Conservation (phyloP, 2,329 filamentous ascomycete genomes). For the Trichophaea hybrida region DNA sequence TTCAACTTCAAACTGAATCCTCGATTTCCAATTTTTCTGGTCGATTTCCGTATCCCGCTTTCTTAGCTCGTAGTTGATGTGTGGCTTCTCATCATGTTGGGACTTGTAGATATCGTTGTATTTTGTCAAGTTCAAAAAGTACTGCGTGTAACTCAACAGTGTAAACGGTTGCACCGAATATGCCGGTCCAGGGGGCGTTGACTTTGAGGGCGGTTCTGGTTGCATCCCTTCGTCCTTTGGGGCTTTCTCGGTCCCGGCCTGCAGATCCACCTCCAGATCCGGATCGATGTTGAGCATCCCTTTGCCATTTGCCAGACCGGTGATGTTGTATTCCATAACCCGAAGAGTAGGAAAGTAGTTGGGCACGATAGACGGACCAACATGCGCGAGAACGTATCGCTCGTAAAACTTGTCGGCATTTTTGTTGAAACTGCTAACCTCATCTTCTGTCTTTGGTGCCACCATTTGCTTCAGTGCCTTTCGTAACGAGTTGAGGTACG, state of each 20-base stretch:
- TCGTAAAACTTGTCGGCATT: conserved; percentile 69
- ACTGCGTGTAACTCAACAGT: conserved; percentile 69
- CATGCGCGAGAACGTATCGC: conserved; percentile 65
- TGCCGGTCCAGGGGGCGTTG: conserved; percentile 65
- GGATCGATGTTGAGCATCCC: conserved; percentile 3
- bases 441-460: conserved; percentile 36
- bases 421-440: conserved; percentile 36
- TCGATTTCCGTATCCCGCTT: conserved; percentile 34
- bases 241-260: conserved; percentile 36
- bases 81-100: conserved; percentile 11
- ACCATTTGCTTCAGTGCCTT: conserved; percentile 65
- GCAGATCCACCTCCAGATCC: conserved; percentile 28
- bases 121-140: conserved; percentile 82
- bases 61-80: conserved; percentile 30
- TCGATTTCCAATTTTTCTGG: conserved; percentile 33
- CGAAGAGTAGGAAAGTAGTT: conserved; percentile 82
- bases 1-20: conserved; percentile 63
- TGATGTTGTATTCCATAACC: conserved; percentile 91
- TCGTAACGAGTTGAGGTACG: conserved; percentile 68
- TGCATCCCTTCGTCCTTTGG: conserved; percentile 37
- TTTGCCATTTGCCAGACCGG: conserved; percentile 41
- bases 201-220: conserved; percentile 58
- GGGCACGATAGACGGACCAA: conserved; percentile 77
- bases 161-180: conserved; percentile 77
- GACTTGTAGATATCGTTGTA: conserved; percentile 44